These are phyloP conservation scores for Candida michaelii DNA, from an alignment of 805 yeast genomes.

Conservation along the genomic window DNA sequence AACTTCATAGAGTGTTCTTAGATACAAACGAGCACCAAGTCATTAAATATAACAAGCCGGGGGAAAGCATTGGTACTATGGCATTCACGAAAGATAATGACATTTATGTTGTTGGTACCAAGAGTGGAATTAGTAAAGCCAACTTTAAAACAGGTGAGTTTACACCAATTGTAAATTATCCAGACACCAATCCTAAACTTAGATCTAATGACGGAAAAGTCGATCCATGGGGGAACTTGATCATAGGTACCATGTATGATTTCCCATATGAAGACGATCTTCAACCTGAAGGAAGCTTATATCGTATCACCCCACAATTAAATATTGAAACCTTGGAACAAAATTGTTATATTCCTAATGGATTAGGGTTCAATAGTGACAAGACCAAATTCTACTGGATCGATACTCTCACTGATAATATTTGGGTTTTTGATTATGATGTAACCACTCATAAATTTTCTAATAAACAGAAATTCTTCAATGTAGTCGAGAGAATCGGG, in stretches of 20 bases:
- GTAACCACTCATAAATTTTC: slow-evolving; percentile 24
- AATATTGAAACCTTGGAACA: slow-evolving; percentile 30
- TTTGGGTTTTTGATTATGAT: slow-evolving; percentile 42
- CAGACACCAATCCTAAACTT: slow-evolving; percentile 22
- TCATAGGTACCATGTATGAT: slow-evolving; percentile 79
- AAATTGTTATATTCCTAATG: slow-evolving; percentile 63
- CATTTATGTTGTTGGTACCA: slow-evolving; percentile 58
- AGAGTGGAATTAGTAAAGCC: slow-evolving; percentile 61
- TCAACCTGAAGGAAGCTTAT: slow-evolving; percentile 52
- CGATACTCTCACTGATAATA: slow-evolving; percentile 34
- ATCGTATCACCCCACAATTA: slow-evolving; percentile 33
- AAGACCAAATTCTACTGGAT: slow-evolving; percentile 39
- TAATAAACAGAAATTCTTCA: slow-evolving; percentile 26
- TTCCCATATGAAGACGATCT: slow-evolving; percentile 26
- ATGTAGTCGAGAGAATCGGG: slow-evolving; percentile 29
- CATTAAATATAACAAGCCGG: slow-evolving; percentile 32
- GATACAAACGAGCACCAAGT: slow-evolving; percentile 32
- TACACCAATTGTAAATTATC: slow-evolving; percentile 43
- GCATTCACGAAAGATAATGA: slow-evolving; percentile 61
- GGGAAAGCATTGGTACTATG: slow-evolving; percentile 65
- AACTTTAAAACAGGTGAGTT: slow-evolving; percentile 37
- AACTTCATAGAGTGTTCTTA: slow-evolving; percentile 35
- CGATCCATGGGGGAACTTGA: slow-evolving; percentile 72
- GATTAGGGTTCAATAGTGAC: slow-evolving; percentile 41
- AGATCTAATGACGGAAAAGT: slow-evolving; percentile 81